Evolutionary conservation across 2,329 filamentous ascomycete genomes (phyloP), one percentile per base, ranked within the genome.

Genomic region (Colletotrichum sp.): DNA sequence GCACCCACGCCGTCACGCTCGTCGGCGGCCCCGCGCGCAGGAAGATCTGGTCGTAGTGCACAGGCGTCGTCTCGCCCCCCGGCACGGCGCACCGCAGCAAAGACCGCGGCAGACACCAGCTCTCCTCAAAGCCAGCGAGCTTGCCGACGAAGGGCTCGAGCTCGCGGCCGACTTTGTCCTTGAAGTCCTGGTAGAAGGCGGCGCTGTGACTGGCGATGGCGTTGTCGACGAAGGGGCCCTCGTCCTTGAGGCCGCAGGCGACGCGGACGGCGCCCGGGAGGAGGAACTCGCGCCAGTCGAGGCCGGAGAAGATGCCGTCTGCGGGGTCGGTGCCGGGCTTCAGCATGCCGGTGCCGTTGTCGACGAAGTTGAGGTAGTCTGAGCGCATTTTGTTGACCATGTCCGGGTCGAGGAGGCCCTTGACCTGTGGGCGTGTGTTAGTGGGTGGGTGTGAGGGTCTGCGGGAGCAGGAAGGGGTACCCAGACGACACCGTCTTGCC

Each of bases 41-140:
- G 78, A 92, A 92, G 26, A 89, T 91, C 81, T 92, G 90, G 79
- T 92, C 90, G 78, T 92, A 92, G 72, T 92, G 90, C 6, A 92
- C 90, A 0, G 90, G 90, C 76, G 91, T 92, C 0, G 90, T 89
- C 77, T 90, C 89, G 65, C 60, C 60, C 3, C 60, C 60, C 32
- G 60, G 60, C 60, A 64, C 60, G 32, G 60, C 30, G 24, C 60
- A 64, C 12, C 60, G 32, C 10, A 64, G 32, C 7, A 64, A 2
- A 1, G 60, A 64, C n/a, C 60, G 7, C 21, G 60, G 60, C 2
- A 64, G 60, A 39, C 60, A 64, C 60, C 60, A 64, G 18, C 7
- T 12, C 12, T 44, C 13, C 5, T 64, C 60, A 3, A 64, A 64
- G 30, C 34, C 26, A 13, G 60, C 32, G 32, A 64, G 60, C 10